Evolutionary conservation across 2,329 filamentous ascomycete species (phyloP).

Genomic region (Penicillium sp.): DNA sequence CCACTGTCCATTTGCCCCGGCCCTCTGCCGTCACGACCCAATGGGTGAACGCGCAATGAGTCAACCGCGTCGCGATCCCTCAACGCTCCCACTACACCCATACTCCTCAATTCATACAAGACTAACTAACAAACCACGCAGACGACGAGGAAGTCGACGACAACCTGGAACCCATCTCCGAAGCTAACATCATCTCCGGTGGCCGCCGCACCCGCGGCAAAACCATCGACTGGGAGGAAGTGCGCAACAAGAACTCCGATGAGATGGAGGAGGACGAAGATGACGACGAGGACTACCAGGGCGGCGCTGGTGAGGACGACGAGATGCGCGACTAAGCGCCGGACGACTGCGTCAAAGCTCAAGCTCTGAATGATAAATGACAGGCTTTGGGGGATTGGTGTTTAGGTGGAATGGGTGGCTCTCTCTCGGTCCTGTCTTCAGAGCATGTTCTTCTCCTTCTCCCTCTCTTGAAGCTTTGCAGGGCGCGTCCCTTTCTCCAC

Average conservation of each 20-base stretch:
- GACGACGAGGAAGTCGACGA: conserved; percentile 76
- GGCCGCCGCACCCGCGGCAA: conserved; percentile 88
- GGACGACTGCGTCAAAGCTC: conserved; percentile 20
- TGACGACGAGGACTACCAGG: conserved; percentile 42
- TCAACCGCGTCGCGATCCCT: background rate
- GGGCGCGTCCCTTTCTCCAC: background rate
- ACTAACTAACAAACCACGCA: conserved; percentile 27
- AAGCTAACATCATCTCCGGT: conserved; percentile 80
- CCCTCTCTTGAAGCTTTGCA: background rate
- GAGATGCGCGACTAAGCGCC: conserved; percentile 48
- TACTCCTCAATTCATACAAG: conserved; percentile 28
- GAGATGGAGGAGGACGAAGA: conserved; percentile 67
- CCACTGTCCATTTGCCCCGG: conserved; percentile 3
- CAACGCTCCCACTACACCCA: background rate
- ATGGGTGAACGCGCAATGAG: background rate
- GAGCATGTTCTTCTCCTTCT: conserved; percentile 12
- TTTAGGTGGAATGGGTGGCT: conserved; percentile 21
- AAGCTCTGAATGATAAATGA: conserved; percentile 23
- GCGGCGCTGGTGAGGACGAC: conserved; percentile 40
- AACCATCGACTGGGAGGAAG: conserved; percentile 91
- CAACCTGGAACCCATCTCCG: conserved; percentile 89
- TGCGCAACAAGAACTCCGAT: conserved; percentile 78
- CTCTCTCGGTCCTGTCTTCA: conserved; percentile 15
- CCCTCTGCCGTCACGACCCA: background rate
- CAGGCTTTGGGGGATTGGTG: conserved; percentile 29